Conservation (phyloP, 2,329 filamentous ascomycete species). For the Tolypocladium paradoxum region DNA sequence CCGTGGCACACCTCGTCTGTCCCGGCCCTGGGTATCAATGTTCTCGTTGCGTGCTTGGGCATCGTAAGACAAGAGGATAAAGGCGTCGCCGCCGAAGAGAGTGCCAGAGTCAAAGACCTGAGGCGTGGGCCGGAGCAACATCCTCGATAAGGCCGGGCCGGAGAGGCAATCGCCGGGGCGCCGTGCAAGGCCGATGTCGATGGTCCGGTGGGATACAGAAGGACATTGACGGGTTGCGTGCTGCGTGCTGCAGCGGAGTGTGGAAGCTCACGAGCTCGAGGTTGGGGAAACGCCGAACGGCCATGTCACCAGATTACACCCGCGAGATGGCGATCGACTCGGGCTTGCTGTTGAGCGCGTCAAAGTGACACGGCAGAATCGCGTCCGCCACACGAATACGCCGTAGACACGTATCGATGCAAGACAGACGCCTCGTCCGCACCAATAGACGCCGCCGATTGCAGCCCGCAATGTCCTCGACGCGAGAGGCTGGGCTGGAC, state of each 20-base stretch:
- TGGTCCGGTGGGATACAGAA: neutral
- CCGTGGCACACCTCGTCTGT: too few relatives aligned
- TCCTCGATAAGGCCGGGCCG: neutral
- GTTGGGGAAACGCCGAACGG: too few relatives aligned
- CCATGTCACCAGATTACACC: neutral
- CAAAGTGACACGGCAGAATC: neutral
- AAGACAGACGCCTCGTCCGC: neutral
- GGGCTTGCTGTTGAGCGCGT: neutral
- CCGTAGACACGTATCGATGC: neutral
- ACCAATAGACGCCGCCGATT: too few relatives aligned
- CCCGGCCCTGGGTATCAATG: neutral
- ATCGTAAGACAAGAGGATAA: too few relatives aligned
- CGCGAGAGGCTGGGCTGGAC: too few relatives aligned
- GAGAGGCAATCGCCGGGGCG: neutral
- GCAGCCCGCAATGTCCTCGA: too few relatives aligned
- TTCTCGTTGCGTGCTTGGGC: neutral
- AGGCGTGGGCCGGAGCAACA: neutral
- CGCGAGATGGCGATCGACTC: neutral
- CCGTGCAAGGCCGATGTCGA: neutral
- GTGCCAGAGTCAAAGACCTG: too few relatives aligned
- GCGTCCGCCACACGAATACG: neutral
- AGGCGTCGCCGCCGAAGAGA: too few relatives aligned
- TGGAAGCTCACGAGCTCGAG: neutral
- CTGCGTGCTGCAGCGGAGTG: neutral
- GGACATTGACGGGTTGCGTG: neutral